Evolutionary conservation across 2,329 filamentous ascomycete genomes (phyloP), one percentile per base, ranked within the genome.

Genomic region (Raffaelea arxii): DNA sequence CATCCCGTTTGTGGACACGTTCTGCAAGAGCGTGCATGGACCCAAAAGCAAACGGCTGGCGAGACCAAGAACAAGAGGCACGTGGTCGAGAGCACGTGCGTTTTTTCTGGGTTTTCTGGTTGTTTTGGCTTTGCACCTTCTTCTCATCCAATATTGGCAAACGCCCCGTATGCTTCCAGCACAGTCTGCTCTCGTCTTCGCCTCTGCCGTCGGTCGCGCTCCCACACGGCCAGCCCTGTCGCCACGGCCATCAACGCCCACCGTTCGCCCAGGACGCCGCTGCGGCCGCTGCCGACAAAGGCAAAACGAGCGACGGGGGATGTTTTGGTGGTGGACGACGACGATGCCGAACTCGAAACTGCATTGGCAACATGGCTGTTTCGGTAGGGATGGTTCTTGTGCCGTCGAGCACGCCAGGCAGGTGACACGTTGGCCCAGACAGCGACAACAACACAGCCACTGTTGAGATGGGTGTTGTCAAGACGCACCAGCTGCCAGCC

Each of bases 231-330:
- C 47, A 66, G 48, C 23, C 58, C 63, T 40, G 66, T 62, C 6
- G 58, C 53, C 12, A 69, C 65, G 1, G 67, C 63, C 64, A 69
- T 68, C 25, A 68, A 48, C 1, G 62, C 62, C 64, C 65, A 70
- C 19, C 63, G 54, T 46, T 65, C 61, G 9, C 67, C 68, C 11
- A 71, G 55, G 25, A 57, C 53, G 2, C 68, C 67, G 11, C 58
- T 58, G 14, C 58, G 57, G 2, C 66, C 68, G 3, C 55, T 61
- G 7, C 67, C 66, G 5, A 65, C 46, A 48, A 70, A 71, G 18
- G 53, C 44, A 47, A 70, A 70, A 45, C 56, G 57, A 24, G 59
- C 52, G 16, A 51, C 48, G 54, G 65, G 62, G 18, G 55, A 56
- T 37, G 57, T 39, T 21, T 14, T 38, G 14, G 24, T 27, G 14